phyloP scores from a whole-genome alignment of 495 filamentous ascomycete species.

The Neurospora sp. region DNA sequence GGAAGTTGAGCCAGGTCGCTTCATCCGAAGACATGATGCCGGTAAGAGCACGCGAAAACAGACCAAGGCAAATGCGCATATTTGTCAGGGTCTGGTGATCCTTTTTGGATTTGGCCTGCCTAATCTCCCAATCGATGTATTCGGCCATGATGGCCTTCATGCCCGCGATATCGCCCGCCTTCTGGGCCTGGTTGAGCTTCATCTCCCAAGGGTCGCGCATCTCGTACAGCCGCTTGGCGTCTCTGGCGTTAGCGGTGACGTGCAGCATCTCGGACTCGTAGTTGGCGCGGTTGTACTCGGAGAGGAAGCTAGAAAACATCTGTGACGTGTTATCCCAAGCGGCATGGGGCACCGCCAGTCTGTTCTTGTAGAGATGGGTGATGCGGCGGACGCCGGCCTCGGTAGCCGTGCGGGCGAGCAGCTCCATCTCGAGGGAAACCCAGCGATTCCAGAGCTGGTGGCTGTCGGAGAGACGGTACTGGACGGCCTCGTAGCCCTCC shows the following conservation, averaged over 20 bases:
- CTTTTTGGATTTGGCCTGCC: conserved; percentile 40
- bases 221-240: conserved; percentile 58
- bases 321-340: conserved; percentile 81
- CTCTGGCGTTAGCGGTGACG: conserved; percentile 51
- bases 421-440: conserved; percentile 50
- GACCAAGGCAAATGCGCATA: conserved; percentile 54
- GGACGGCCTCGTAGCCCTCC: conserved; percentile 64
- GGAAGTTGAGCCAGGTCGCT: conserved; percentile 67
- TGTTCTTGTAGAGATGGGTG: conserved; percentile 56
- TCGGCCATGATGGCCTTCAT: conserved; percentile 52
- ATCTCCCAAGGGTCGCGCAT: conserved; percentile 64
- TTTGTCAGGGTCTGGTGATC: conserved; percentile 32
- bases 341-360: conserved; percentile 70
- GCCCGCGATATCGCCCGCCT: conserved; percentile 45
- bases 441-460: conserved; percentile 81
- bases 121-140: conserved; percentile 79
- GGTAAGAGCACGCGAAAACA: conserved; percentile 68
- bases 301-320: conserved; percentile 70
- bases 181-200: conserved; percentile 47
- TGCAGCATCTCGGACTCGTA: conserved; percentile 76
- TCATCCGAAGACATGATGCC: conserved; percentile 58
- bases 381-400: conserved; percentile 54
- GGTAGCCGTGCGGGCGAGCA: conserved; percentile 42
- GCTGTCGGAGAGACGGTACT: conserved; percentile 76
- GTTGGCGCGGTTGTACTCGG: conserved; percentile 58